Conservation (phyloP, 2,329 filamentous ascomycete species). For the Endocalyx cinctus region DNA sequence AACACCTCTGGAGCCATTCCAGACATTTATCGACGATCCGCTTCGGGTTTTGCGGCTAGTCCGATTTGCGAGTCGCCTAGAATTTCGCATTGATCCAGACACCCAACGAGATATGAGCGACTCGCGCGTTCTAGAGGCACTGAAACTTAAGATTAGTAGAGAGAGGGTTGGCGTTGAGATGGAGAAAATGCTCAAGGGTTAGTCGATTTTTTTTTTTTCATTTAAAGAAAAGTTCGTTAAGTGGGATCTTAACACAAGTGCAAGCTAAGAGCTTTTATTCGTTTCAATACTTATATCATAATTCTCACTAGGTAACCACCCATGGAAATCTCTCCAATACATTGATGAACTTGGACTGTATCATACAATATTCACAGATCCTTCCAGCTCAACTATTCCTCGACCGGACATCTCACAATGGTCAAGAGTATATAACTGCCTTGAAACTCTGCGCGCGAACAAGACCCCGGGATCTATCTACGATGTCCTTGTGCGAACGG, state of each 20-base stretch:
- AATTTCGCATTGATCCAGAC: constrained; percentile 69
- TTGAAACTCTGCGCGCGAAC: constrained; percentile 47
- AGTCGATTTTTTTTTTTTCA: constrained; percentile 1
- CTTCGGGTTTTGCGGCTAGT: constrained; percentile 81
- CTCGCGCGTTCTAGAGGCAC: constrained; percentile 67
- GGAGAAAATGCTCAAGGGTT: constrained; percentile 84
- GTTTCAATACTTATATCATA: too few species aligned
- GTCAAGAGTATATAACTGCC: constrained; percentile 57
- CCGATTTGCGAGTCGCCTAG: constrained; percentile 80
- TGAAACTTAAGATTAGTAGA: constrained; percentile 86
- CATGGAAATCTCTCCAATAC: constrained; percentile 33
- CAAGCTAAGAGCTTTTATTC: too few species aligned
- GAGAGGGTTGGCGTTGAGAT: constrained; percentile 84
- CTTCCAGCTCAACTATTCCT: constrained; percentile 47
- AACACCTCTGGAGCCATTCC: constrained; percentile 80
- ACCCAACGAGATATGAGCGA: constrained; percentile 73
- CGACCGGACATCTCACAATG: constrained; percentile 57
- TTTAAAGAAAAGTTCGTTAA: too few species aligned
- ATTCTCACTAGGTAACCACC: constrained; percentile 24
- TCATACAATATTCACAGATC: constrained; percentile 68
- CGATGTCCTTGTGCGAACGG: constrained; percentile 53
- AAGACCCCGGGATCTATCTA: constrained; percentile 44
- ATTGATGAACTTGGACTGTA: constrained; percentile 67
- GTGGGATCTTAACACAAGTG: too few species aligned
- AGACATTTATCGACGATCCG: constrained; percentile 94